Base-by-base conservation (phyloP, 1,284 basidiomycete genomes). In the Marasmius sp. region DNA sequence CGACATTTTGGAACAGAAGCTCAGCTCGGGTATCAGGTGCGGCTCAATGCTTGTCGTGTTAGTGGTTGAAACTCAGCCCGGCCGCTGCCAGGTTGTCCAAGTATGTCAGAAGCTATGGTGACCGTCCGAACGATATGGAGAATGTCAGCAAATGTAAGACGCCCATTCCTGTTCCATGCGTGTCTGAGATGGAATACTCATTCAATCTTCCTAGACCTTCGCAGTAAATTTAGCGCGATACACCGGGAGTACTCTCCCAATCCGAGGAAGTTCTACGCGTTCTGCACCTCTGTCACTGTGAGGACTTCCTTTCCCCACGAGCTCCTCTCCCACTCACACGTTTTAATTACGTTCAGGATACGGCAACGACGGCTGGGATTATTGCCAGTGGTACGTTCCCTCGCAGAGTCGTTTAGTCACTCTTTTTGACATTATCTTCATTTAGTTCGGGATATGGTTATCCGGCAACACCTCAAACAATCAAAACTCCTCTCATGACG, bases 261-360 rank as follows among this genome's bases (percentile, higher is more conserved):
- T 43, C 88, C 89, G 51, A 79, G 91, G 58, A 91, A 90, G 69
- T 92, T 92, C 67, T 92, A 92, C 68, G 87, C 87, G 3, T 92
- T 91, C 70, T 88, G 85, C 66, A 92, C 91, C 16, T 89, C 87
- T 18, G 89, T 92, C 39, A 92, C 89, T 58, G 87, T 88, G 65
- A 56, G 82, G 38, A 34, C 27, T 53, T 12, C 39, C 27, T 47
- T 48, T 20, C 52, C 59, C 36, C 16, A 49, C 39, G 43, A 48
- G 27, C 18, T 11, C 51, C 45, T 56, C 37, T 12, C 9, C 2
- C 36, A 27, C 27, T 39, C 45, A 50, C 43, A 61, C 38, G 33
- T 45, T 34, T n/a, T 33, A 11, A 20, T 9, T 20, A 11, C 16
- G 10, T 54, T 47, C 60, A 89, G 87, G 91, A 92, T 67, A 87